Evolutionary conservation across 2,329 filamentous ascomycete genomes (phyloP), one percentile per base, ranked within the genome.

Genomic region (Harringtonia aguacate): DNA sequence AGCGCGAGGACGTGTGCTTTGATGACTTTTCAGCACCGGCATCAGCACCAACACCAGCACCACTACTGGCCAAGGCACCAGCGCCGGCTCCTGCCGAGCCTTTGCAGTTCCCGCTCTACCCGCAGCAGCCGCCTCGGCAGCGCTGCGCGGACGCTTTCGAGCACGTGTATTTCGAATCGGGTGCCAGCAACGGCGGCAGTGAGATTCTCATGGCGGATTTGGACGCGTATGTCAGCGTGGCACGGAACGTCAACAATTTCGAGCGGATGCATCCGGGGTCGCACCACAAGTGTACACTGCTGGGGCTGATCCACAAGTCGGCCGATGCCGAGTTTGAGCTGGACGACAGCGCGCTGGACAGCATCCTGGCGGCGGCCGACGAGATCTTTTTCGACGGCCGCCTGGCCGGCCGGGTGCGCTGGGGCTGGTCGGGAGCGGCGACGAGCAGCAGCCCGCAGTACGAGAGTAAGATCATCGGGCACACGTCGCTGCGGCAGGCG

Each of bases 291-390:
- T 69, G 75, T 33, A 78, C 79, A 45, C 62, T 81, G 18, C 69
- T 70, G 47, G 69, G 69, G 22, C 67, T 81, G 40, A 77, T 81
- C 54, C 68, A 65, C 6, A 69, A 68, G 46, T 62, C 62, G 8
- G 59, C 60, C 7, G 59, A 63, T 6, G 63, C 64, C 18, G 66
- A 70, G 33, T 74, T 77, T 40, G 61, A 65, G 2, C 67, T 81
- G 28, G 76, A 80, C 59, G 69, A 79, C 51, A 63, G 68, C 14
- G 73, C 74, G 4, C 64, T 81, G 2, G 64, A 68, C 39, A 70
- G 68, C 54, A 77, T 81, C 50, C 75, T 81, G 55, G 71, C 68
- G 12, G 70, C 77, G 9, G 72, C 72, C 36, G 79, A 82, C 58
- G 71, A 75, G 43, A 66, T 81, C 36, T 81, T 82, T 61, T 82